Evolutionary conservation across 441 rosid genomes (phyloP).

Genomic region (Euphorbia neoarborescens): DNA sequence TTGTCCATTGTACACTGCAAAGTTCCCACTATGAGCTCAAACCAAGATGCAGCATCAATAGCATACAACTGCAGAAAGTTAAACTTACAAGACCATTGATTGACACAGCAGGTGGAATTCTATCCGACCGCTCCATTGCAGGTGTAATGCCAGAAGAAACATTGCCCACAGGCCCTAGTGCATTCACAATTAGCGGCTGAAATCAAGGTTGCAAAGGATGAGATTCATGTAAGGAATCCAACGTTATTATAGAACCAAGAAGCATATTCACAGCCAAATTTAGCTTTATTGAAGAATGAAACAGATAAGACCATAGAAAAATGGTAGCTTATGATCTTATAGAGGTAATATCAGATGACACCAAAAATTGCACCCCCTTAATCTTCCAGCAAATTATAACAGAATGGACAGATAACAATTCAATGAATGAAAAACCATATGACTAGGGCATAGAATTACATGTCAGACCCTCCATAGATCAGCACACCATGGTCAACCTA

Average conservation of each 20-base stretch:
- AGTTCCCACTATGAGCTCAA: constrained; percentile 14
- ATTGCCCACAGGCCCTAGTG: constrained; percentile 36
- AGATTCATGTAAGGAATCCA: constrained; percentile 14
- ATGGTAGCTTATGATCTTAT: not conserved
- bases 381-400: not conserved
- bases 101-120: constrained; percentile 36
- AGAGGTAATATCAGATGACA: not conserved
- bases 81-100: constrained; percentile 35
- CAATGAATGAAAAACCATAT: not conserved
- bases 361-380: not conserved
- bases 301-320: not conserved
- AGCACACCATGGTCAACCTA: not conserved
- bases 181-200: constrained; percentile 41
- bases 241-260: not conserved
- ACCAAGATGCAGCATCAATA: constrained; percentile 11
- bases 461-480: not conserved
- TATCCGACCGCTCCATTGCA: constrained; percentile 36
- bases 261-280: not conserved
- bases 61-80: constrained; percentile 8
- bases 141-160: constrained; percentile 35
- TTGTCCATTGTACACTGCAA: constrained; percentile 38
- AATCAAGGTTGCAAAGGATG: not conserved
- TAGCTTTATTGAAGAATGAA: not conserved
- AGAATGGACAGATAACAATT: not conserved
- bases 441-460: not conserved